Conservation (phyloP, 78 protist genomes). For the Pigoraptor vietnamica region DNA sequence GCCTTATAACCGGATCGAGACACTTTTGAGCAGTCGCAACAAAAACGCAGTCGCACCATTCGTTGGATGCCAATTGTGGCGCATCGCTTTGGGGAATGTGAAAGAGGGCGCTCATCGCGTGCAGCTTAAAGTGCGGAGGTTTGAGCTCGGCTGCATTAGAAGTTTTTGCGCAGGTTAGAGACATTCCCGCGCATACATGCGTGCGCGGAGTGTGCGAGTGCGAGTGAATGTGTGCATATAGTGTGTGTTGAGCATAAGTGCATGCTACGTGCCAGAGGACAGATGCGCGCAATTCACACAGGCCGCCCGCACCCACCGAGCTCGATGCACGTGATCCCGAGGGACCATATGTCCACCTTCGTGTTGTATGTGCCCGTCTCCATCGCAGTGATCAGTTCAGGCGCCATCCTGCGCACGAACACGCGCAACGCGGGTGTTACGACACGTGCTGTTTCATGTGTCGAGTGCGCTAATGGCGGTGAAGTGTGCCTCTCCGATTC, state of each 20-base stretch:
- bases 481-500: no score
- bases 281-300: no score
- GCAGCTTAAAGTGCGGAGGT: constrained; percentile 21
- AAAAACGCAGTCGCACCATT: not conserved
- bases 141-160: not conserved
- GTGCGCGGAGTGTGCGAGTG: no score
- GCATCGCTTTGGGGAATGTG: constrained; percentile 18
- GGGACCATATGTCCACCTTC: constrained; percentile 50
- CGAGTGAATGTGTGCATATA: no score
- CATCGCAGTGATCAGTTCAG: not conserved
- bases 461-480: no score
- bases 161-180: not conserved
- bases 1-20: no score
- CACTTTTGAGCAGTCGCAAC: no score
- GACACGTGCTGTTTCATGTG: no score
- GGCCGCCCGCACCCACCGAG: constrained; percentile 1
- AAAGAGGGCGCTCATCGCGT: constrained; percentile 16
- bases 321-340: constrained; percentile 52
- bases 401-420: constrained; percentile 10
- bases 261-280: no score
- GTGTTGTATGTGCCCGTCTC: constrained; percentile 10
- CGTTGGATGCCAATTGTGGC: not conserved
- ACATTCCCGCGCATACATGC: not conserved
- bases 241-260: no score
- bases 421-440: no score